A percentile compares a stretch with the other conserved stretches of the same genome.
These are phyloP conservation scores for Yamadazyma oceani DNA, from an alignment of 1,139 yeast genomes.

Conservation along the genomic window DNA sequence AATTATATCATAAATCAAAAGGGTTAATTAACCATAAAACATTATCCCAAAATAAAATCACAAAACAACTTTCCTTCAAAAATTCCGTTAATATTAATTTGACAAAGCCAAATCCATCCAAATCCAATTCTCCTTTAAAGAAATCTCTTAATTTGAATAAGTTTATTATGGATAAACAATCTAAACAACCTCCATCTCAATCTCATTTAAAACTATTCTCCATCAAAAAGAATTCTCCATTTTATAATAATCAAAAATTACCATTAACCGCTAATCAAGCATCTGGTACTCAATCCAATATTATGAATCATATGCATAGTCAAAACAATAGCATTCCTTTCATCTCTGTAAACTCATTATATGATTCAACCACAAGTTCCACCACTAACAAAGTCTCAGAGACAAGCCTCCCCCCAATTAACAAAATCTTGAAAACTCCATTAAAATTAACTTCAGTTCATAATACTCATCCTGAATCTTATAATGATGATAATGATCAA, in stretches of 20 bases:
- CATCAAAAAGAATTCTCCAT: constrained; percentile 32
- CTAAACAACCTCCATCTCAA: not conserved
- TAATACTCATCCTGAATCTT: constrained; percentile 16
- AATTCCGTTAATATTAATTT: constrained; percentile 15
- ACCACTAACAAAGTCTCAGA: constrained; percentile 3
- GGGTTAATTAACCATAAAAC: not conserved
- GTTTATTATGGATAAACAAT: constrained; percentile 12
- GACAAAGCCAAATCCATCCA: constrained; percentile 9
- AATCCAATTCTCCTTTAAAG: constrained; percentile 16
- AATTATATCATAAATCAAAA: constrained; percentile 8
- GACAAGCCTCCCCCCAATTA: constrained; percentile 37
- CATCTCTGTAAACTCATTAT: not conserved
- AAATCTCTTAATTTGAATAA: constrained; percentile 16
- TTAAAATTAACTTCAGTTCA: constrained; percentile 33
- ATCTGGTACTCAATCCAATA: constrained; percentile 1
- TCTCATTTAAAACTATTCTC: constrained; percentile 29
- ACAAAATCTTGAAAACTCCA: constrained; percentile 48
- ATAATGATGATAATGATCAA: constrained; percentile 29
- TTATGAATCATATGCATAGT: no score
- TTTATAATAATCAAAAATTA: constrained; percentile 19
- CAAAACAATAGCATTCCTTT: constrained; percentile 3
- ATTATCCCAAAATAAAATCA: not conserved
- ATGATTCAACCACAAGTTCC: not conserved
- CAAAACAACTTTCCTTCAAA: constrained; percentile 6
- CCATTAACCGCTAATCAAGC: constrained; percentile 14